Evolutionary conservation across 345 rosid genomes (phyloP), one percentile per base, ranked within the genome.

Genomic region (Isatis tinctoria): DNA sequence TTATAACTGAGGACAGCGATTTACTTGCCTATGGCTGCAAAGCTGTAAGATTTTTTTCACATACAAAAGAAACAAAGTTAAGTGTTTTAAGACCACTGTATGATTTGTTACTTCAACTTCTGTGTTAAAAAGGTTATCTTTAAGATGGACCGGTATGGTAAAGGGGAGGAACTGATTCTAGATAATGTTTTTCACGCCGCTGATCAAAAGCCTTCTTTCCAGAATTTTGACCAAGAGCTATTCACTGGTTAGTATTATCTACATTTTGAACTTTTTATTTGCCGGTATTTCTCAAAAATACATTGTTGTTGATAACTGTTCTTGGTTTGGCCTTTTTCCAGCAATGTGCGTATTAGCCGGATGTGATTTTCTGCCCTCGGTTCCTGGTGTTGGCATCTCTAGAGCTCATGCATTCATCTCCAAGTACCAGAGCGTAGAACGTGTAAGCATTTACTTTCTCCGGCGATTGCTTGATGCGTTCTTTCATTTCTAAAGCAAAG

Each of bases 341-440:
- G 97, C 96, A 14, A 91, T 93, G 96, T 93, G 96, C 69, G 94
- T 91, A 59, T 69, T 93, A 76, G 92, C 96, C n/a, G 92, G 96
- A 40, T 93, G 98, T 69, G 98, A 93, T 84, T 93, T 91, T 79
- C 94, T 93, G 74, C 87, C 96, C 43, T 91, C 94, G 18, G 83
- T 93, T 79, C 96, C 92, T 71, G 92, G 98, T 74, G 85, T 91
- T 75, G 96, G 97, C 67, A 88, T 89, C 67, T 87, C 70, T 37
- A 93, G 85, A 82, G 92, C 98, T 70, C 72, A 91, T 80, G 82
- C 79, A 68, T 79, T 83, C 43, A 87, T 89, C 63, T 82, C 90
- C 73, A 93, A 91, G 81, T 89, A 89, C 63, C 81, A 80, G 58
- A 93, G 87, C 76, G 64, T 89, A 60, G 96, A 93, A 43, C 88